Conservation (phyloP, 2,329 filamentous ascomycete genomes). For the Volutella citrinella region DNA sequence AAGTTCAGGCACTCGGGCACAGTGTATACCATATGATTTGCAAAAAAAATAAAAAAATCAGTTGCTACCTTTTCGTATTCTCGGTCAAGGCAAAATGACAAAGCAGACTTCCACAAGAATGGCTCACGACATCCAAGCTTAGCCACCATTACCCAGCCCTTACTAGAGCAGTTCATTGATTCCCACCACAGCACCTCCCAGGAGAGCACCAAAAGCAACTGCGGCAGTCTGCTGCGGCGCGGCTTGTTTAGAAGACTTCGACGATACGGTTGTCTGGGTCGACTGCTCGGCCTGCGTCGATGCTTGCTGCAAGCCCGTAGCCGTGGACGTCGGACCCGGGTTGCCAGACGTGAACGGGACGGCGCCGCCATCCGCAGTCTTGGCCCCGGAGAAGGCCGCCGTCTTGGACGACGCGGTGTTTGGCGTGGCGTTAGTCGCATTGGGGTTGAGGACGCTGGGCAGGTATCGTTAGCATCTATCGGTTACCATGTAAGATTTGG, state of each 20-base stretch:
- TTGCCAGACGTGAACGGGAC: conserved; percentile 56
- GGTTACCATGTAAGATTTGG: too few relatives aligned
- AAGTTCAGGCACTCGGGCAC: too few relatives aligned
- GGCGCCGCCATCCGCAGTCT: conserved; percentile 38
- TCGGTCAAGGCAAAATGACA: too few relatives aligned
- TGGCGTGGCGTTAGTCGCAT: conserved; percentile 32
- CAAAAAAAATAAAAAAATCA: too few relatives aligned
- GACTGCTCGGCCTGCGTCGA: conserved; percentile 6
- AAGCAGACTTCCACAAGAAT: too few relatives aligned
- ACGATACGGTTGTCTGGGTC: background rate
- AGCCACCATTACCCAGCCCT: background rate
- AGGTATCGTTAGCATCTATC: too few relatives aligned
- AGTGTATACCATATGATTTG: too few relatives aligned
- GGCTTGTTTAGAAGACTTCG: too few relatives aligned
- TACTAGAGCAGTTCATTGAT: background rate
- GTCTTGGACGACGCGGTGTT: conserved; percentile 36
- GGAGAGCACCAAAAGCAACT: background rate
- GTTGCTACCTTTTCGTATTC: too few relatives aligned
- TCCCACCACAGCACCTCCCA: background rate
- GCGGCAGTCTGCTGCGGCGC: background rate
- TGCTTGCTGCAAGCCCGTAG: conserved; percentile 14
- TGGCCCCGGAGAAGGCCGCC: conserved; percentile 52
- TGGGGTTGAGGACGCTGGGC: conserved; percentile 42
- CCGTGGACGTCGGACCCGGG: conserved; percentile 10
- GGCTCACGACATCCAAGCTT: too few relatives aligned